phyloP scores from a whole-genome alignment of 116 monocot genomes.

The Dioscorea cayenensis region DNA sequence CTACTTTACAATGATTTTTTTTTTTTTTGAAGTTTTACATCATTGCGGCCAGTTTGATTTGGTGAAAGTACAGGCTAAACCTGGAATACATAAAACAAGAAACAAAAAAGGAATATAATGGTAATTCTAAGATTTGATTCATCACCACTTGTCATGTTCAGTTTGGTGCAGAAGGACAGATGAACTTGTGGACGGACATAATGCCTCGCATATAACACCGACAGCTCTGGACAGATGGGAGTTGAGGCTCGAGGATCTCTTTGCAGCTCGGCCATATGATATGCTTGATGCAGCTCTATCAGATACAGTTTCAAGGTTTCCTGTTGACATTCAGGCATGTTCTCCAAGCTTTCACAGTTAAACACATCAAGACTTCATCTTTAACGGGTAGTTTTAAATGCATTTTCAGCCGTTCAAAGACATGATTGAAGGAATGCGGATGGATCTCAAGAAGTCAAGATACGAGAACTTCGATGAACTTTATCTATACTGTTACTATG shows the following conservation, averaged over 20 bases:
- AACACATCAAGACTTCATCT: too few relatives aligned
- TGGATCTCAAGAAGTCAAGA: constrained; percentile 5
- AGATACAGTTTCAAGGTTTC: constrained; percentile 69
- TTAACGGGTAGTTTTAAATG: background rate
- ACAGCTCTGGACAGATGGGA: constrained; percentile 80
- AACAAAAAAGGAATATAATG: too few relatives aligned
- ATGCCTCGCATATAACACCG: constrained; percentile 86
- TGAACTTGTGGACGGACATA: constrained; percentile 96
- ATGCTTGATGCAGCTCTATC: constrained; percentile 91
- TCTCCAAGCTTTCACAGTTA: background rate
- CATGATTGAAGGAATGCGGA: constrained; percentile 16
- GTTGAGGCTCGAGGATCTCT: constrained; percentile 64
- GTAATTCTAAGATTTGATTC: too few relatives aligned
- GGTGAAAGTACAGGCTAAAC: too few relatives aligned
- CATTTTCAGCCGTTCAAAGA: constrained; percentile 11
- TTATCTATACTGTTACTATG: constrained; percentile 12
- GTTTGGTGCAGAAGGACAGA: constrained; percentile 98
- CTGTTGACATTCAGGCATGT: constrained; percentile 86
- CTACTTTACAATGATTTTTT: too few relatives aligned
- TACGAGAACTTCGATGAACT: constrained; percentile 12
- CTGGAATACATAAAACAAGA: too few relatives aligned
- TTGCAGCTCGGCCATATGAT: constrained; percentile 78
- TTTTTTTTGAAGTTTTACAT: too few relatives aligned
- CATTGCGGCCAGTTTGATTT: too few relatives aligned
- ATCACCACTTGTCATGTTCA: constrained; percentile 9